A percentile compares a stretch with the other conserved stretches of the same genome.
phyloP scores from a whole-genome alignment of 768 basidiomycete genomes.

The Omphalotus guepiniiformis region DNA sequence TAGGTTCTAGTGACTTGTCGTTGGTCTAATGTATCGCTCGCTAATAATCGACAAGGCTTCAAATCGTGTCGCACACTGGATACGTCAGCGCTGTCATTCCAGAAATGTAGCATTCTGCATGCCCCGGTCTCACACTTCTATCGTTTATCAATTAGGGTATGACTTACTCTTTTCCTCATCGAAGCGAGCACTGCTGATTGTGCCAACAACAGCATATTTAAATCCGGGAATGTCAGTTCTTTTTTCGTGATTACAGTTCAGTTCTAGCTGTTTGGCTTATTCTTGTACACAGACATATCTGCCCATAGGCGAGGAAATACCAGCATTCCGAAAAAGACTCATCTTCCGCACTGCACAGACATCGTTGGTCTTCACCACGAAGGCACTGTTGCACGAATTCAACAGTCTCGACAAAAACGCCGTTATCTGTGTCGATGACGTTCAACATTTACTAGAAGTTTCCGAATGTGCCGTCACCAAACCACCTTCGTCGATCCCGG shows the following conservation, averaged over 20 bases:
- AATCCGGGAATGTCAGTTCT: constrained; percentile 7
- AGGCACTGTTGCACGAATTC: not conserved
- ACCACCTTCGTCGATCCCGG: not conserved
- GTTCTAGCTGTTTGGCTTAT: not conserved
- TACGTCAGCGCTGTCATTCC: not conserved
- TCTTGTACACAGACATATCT: constrained; percentile 1
- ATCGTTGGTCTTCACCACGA: constrained; percentile 1
- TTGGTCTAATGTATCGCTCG: not conserved
- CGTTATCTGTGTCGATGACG: not conserved
- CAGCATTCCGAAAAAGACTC: constrained; percentile 4
- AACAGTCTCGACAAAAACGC: not conserved
- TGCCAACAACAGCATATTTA: constrained; percentile 1
- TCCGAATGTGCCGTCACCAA: not conserved
- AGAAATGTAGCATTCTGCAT: constrained; percentile 4
- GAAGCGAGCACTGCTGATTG: not conserved
- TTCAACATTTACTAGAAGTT: not conserved
- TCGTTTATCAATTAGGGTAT: constrained; percentile 8
- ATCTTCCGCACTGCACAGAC: constrained; percentile 1
- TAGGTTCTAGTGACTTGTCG: not conserved
- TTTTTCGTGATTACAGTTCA: not conserved
- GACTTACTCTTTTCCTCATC: not conserved
- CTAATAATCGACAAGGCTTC: not conserved
- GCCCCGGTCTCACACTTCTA: not conserved
- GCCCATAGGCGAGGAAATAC: constrained; percentile 1
- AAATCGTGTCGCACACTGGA: constrained; percentile 6